Percentiles rank a stretch among this genome's conserved stretches.
phyloP scores from a whole-genome alignment of 116 monocot species.

The Phalaenopsis hybrid region DNA sequence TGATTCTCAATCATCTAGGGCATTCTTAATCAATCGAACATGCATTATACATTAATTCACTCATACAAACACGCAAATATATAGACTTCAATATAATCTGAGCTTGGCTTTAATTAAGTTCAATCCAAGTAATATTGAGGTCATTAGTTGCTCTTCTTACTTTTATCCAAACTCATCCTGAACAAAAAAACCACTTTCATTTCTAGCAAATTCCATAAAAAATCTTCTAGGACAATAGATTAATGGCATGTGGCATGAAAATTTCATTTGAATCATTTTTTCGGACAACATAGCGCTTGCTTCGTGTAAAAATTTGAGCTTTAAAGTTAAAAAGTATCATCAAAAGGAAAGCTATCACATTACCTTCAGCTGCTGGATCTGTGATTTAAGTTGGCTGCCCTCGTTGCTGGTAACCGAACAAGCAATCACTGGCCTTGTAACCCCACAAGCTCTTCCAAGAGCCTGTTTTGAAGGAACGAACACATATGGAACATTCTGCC shows the following conservation, averaged over 20 bases:
- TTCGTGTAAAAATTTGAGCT: background rate
- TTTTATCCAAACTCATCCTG: no score
- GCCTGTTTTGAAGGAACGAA: slow-evolving; percentile 31
- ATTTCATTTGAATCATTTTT: background rate
- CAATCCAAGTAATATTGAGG: background rate
- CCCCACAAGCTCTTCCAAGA: slow-evolving; percentile 29
- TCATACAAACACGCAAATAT: no score
- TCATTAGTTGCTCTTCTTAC: background rate
- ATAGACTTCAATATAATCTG: no score
- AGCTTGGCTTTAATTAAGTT: background rate
- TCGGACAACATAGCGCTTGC: background rate
- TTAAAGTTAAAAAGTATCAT: background rate
- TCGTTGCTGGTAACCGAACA: slow-evolving; percentile 32
- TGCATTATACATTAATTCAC: no score
- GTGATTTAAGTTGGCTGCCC: slow-evolving; percentile 21
- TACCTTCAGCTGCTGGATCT: slow-evolving; percentile 27
- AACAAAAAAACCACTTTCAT: no score
- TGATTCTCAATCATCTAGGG: no score
- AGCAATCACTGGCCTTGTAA: slow-evolving; percentile 25
- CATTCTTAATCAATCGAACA: no score
- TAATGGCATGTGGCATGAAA: no score
- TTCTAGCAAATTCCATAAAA: no score
- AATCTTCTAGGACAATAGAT: no score
- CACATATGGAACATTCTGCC: slow-evolving; percentile 29
- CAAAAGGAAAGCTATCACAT: background rate